These are phyloP conservation scores for Saitozyma sp. DNA, from an alignment of 768 basidiomycete genomes.

Conservation along the genomic window DNA sequence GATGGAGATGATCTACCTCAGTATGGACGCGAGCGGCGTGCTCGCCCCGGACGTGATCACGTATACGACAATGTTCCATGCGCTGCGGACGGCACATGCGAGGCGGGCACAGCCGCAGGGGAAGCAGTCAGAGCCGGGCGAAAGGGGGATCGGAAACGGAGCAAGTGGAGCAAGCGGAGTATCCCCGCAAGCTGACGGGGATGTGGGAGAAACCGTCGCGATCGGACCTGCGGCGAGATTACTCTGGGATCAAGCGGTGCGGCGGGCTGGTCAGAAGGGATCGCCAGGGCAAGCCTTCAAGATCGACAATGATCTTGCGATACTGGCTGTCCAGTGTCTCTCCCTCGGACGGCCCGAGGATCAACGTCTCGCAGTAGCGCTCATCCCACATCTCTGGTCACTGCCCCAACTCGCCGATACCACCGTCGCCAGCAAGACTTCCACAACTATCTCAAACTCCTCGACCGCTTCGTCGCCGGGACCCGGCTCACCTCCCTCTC, in stretches of 20 bases:
- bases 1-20: conserved; percentile 33
- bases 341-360: conserved; percentile 17
- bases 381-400: conserved; percentile 21
- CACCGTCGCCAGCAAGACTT: not conserved
- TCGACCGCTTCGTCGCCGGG: conserved; percentile 1
- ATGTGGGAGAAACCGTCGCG: conserved; percentile 1
- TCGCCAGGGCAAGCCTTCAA: not conserved
- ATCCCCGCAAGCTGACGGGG: not conserved
- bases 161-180: too few relatives aligned
- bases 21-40: conserved; percentile 21
- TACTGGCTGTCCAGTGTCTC: conserved; percentile 14
- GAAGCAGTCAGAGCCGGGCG: not conserved
- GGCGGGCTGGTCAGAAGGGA: not conserved
- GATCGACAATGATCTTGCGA: conserved; percentile 24
- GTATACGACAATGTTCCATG: conserved; percentile 38
- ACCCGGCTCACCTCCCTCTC: not conserved
- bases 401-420: conserved; percentile 17
- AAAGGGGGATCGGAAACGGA: too few relatives aligned
- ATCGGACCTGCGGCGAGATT: conserved; percentile 20
- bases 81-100: conserved; percentile 4
- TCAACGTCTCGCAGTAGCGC: conserved; percentile 18
- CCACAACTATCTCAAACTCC: not conserved
- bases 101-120: not conserved
- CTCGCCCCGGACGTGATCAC: conserved; percentile 37
- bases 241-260: conserved; percentile 8